Evolutionary conservation across 1,284 basidiomycete species (phyloP).

Genomic region (Calocybe gambosa): DNA sequence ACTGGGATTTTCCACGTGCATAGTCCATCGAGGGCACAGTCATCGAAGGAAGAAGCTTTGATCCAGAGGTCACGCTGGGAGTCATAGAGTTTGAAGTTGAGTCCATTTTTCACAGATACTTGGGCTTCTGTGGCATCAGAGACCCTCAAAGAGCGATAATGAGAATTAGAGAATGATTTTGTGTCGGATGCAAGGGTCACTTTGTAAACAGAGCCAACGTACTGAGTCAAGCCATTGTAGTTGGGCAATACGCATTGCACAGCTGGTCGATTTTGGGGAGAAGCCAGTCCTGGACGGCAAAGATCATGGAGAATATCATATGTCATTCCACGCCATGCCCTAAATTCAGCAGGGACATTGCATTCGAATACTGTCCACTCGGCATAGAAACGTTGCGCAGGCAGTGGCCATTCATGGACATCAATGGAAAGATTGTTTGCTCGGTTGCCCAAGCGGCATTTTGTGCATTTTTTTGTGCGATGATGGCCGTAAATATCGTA

Average conservation of each 20-base stretch:
- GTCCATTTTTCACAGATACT: slow-evolving; percentile 30
- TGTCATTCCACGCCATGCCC: slow-evolving; percentile 39
- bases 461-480: slow-evolving; percentile 16
- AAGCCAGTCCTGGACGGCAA: slow-evolving; percentile 11
- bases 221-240: too few relatives aligned
- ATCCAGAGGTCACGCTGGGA: slow-evolving; percentile 10
- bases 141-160: slow-evolving; percentile 27
- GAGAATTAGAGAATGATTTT: slow-evolving; percentile 33
- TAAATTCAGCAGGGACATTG: slow-evolving; percentile 31
- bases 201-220: too few relatives aligned
- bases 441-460: slow-evolving; percentile 25
- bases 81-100: slow-evolving; percentile 24
- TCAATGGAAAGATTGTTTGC: slow-evolving; percentile 25
- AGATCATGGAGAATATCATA: slow-evolving; percentile 31
- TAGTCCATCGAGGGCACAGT: slow-evolving; percentile 12
- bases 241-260: too few relatives aligned
- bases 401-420: slow-evolving; percentile 47
- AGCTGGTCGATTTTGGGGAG: slow-evolving; percentile 1
- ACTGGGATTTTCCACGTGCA: slow-evolving; percentile 27
- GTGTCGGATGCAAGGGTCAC: slow-evolving; percentile 33
- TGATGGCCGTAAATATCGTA: background rate
- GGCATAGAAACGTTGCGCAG: slow-evolving; percentile 19
- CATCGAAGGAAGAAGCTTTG: slow-evolving; percentile 7
- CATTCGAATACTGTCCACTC: slow-evolving; percentile 40
- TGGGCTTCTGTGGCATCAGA: slow-evolving; percentile 18